Conservation (phyloP, 2,329 filamentous ascomycete genomes). For the Tolypocladium capitatum region DNA sequence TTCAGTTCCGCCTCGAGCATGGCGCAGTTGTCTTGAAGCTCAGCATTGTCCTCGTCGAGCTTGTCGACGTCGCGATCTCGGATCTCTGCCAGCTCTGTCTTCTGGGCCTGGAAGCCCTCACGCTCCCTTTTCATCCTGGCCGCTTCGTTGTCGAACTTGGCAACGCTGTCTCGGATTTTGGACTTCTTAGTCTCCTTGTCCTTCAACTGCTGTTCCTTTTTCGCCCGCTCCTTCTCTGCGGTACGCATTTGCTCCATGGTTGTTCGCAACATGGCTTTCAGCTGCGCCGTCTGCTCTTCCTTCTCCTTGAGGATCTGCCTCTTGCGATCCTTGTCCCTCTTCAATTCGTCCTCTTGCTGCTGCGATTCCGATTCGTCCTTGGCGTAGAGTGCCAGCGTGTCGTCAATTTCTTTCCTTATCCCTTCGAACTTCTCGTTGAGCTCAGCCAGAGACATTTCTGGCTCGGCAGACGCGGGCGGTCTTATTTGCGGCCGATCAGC, state of each 20-base stretch:
- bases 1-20: conserved; percentile 61
- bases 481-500: conserved; percentile 35
- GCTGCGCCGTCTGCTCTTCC: conserved; percentile 74
- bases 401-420: conserved; percentile 73
- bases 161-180: conserved; percentile 57
- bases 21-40: conserved; percentile 50
- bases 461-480: conserved; percentile 34
- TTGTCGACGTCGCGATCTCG: conserved; percentile 37
- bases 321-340: conserved; percentile 68
- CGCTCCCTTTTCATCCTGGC: conserved; percentile 45
- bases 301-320: conserved; percentile 72
- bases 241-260: conserved; percentile 72
- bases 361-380: conserved; percentile 62
- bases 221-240: conserved; percentile 63
- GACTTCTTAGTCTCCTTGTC: conserved; percentile 56
- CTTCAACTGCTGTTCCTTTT: conserved; percentile 59
- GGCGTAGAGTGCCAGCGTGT: conserved; percentile 54
- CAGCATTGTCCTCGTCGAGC: conserved; percentile 40
- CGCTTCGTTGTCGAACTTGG: conserved; percentile 53
- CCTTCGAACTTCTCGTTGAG: conserved; percentile 70
- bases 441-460: conserved; percentile 57
- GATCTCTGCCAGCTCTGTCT: conserved; percentile 33
- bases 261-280: conserved; percentile 67
- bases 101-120: conserved; percentile 40
- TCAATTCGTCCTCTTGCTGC: conserved; percentile 51